phyloP scores from a whole-genome alignment of 768 basidiomycete genomes.

The Lanmaoa rubissima region DNA sequence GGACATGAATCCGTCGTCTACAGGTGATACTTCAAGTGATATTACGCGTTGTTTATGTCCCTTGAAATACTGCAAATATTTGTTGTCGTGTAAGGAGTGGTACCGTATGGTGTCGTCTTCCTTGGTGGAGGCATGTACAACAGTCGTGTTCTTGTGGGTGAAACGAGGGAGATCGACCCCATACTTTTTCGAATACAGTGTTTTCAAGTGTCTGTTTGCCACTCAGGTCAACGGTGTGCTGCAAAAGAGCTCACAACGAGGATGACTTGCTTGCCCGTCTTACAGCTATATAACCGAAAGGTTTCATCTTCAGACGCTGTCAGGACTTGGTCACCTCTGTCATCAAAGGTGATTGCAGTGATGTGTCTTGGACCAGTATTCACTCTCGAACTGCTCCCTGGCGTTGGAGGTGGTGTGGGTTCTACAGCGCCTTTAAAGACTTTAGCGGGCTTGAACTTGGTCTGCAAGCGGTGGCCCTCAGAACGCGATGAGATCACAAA shows the following conservation, averaged over 20 bases:
- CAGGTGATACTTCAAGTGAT: slow-evolving; percentile 87
- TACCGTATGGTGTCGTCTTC: slow-evolving; percentile 94
- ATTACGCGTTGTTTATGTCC: slow-evolving; percentile 90
- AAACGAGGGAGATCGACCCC: slow-evolving; percentile 93
- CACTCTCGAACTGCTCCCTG: slow-evolving; percentile 36
- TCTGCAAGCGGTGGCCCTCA: slow-evolving; percentile 38
- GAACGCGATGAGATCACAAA: not conserved
- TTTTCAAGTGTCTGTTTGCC: slow-evolving; percentile 62
- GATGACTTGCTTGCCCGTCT: slow-evolving; percentile 86
- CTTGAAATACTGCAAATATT: slow-evolving; percentile 92
- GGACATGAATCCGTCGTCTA: slow-evolving; percentile 95
- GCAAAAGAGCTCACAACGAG: slow-evolving; percentile 14
- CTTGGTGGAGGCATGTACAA: slow-evolving; percentile 91
- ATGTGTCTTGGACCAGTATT: slow-evolving; percentile 64
- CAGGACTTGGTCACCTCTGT: slow-evolving; percentile 80
- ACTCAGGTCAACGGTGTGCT: slow-evolving; percentile 29
- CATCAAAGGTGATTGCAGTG: slow-evolving; percentile 89
- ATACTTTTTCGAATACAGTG: slow-evolving; percentile 91
- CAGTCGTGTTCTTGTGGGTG: slow-evolving; percentile 84
- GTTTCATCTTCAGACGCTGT: slow-evolving; percentile 92
- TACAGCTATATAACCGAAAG: slow-evolving; percentile 85
- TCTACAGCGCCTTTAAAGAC: slow-evolving; percentile 83
- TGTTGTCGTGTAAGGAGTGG: slow-evolving; percentile 94
- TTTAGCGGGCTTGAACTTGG: slow-evolving; percentile 82
- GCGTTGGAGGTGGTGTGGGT: slow-evolving; percentile 46